These are phyloP conservation scores for Leccinum rimulosum DNA, from an alignment of 768 basidiomycete genomes.

Conservation along the genomic window DNA sequence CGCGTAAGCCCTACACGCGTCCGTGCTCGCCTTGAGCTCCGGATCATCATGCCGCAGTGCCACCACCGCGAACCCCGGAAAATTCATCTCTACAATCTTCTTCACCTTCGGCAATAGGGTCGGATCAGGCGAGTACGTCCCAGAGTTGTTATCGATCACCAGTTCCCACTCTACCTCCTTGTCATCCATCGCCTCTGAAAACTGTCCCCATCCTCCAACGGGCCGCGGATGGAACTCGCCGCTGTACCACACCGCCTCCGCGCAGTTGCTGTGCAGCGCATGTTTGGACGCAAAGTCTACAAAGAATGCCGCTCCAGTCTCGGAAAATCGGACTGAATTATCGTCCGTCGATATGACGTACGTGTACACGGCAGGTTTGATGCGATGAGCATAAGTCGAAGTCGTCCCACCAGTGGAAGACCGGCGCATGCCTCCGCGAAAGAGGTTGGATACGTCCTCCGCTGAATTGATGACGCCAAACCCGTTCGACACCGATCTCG, in stretches of 20 bases:
- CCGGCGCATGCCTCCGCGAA: slow-evolving; percentile 43
- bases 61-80: slow-evolving; percentile 57
- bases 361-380: slow-evolving; percentile 83
- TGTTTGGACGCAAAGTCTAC: slow-evolving; percentile 87
- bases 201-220: slow-evolving; percentile 62
- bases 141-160: slow-evolving; percentile 83
- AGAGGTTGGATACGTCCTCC: slow-evolving; percentile 48
- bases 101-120: slow-evolving; percentile 58
- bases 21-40: slow-evolving; percentile 53
- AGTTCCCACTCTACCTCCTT: slow-evolving; percentile 71
- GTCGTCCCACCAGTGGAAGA: slow-evolving; percentile 11
- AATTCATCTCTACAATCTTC: slow-evolving; percentile 68
- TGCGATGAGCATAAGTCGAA: slow-evolving; percentile 38
- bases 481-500: slow-evolving; percentile 57
- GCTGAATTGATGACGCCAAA: slow-evolving; percentile 56
- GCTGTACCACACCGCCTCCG: slow-evolving; percentile 61
- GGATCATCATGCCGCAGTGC: slow-evolving; percentile 57
- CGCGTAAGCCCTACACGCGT: slow-evolving; percentile 69
- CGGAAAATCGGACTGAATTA: slow-evolving; percentile 77
- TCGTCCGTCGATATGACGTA: slow-evolving; percentile 78
- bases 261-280: slow-evolving; percentile 77
- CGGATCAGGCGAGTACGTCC: slow-evolving; percentile 78
- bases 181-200: slow-evolving; percentile 54
- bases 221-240: slow-evolving; percentile 82
- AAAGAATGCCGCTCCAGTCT: slow-evolving; percentile 85